These are phyloP conservation scores for Chlamydomonas applanata DNA, from an alignment of 139 green algal genomes.

Conservation along the genomic window DNA sequence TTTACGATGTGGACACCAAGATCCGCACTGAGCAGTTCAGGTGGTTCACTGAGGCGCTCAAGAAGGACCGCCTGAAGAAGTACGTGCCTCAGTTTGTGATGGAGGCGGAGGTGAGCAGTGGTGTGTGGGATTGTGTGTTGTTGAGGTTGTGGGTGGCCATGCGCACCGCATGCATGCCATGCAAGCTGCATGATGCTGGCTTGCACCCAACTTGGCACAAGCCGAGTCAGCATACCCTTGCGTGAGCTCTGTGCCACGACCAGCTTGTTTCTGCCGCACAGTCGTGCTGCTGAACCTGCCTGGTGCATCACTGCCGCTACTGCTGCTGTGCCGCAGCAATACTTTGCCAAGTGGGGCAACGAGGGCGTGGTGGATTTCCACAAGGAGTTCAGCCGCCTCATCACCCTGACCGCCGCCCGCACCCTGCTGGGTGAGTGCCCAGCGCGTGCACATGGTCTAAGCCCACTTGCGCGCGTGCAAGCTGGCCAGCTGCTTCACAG, in stretches of 20 bases:
- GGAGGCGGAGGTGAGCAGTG: conserved; percentile 67
- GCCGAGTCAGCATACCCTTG: background rate
- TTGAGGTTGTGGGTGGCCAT: background rate
- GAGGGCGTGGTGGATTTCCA: conserved; percentile 87
- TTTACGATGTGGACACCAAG: conserved; percentile 97
- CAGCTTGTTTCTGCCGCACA: background rate
- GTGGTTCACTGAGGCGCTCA: conserved; percentile 93
- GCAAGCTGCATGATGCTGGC: background rate
- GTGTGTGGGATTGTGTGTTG: background rate
- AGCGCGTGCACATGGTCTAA: background rate
- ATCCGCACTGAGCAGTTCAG: conserved; percentile 93
- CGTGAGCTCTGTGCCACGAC: background rate
- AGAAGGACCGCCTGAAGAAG: conserved; percentile 75
- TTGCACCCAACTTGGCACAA: background rate
- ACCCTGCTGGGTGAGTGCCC: conserved; percentile 75
- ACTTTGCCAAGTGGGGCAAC: conserved; percentile 88
- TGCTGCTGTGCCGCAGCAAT: conserved; percentile 57
- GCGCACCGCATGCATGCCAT: background rate
- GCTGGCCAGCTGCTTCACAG: background rate
- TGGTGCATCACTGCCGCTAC: background rate
- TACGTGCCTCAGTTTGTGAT: conserved; percentile 91
- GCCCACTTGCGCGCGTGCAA: background rate
- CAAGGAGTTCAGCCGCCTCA: conserved; percentile 84
- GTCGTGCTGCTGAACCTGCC: background rate
- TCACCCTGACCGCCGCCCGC: conserved; percentile 90